Conservation (phyloP, 129 eudicot species). For the Escallonia rubra region DNA sequence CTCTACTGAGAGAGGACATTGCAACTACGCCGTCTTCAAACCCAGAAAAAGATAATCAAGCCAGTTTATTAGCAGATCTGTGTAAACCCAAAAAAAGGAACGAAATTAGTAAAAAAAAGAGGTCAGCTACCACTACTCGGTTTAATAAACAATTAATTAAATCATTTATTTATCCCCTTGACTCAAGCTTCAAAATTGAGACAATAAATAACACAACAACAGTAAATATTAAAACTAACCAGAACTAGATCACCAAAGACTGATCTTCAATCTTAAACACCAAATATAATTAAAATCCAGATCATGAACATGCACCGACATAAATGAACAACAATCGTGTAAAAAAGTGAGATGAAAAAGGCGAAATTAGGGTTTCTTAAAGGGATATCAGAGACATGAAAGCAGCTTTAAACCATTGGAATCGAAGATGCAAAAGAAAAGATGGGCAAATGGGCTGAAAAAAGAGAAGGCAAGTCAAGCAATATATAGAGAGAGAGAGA, state of each 20-base stretch:
- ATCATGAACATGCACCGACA: constrained; percentile 51
- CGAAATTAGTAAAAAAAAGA: constrained; percentile 14
- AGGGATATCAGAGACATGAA: constrained; percentile 46
- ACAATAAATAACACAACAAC: constrained; percentile 1
- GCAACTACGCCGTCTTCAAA: constrained; percentile 24
- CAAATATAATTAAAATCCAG: background rate
- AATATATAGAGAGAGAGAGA: constrained; percentile 13
- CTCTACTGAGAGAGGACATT: constrained; percentile 89
- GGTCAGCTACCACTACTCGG: constrained; percentile 38
- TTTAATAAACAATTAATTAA: constrained; percentile 3
- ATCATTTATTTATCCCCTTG: constrained; percentile 22
- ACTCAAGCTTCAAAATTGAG: constrained; percentile 33
- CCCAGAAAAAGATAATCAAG: constrained; percentile 25
- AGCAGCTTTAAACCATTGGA: constrained; percentile 58
- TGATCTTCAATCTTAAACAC: constrained; percentile 26
- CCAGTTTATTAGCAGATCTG: constrained; percentile 54
- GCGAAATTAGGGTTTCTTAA: constrained; percentile 27
- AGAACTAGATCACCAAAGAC: constrained; percentile 33
- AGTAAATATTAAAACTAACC: constrained; percentile 4
- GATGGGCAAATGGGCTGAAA: constrained; percentile 24
- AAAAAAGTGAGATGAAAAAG: constrained; percentile 1
- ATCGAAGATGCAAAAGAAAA: constrained; percentile 47
- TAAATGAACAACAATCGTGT: constrained; percentile 10
- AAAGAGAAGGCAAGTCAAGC: constrained; percentile 31
- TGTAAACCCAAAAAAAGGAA: constrained; percentile 18